Conservation (phyloP, 352 stramenopile species). For the Aphanomyces cochlioides region DNA sequence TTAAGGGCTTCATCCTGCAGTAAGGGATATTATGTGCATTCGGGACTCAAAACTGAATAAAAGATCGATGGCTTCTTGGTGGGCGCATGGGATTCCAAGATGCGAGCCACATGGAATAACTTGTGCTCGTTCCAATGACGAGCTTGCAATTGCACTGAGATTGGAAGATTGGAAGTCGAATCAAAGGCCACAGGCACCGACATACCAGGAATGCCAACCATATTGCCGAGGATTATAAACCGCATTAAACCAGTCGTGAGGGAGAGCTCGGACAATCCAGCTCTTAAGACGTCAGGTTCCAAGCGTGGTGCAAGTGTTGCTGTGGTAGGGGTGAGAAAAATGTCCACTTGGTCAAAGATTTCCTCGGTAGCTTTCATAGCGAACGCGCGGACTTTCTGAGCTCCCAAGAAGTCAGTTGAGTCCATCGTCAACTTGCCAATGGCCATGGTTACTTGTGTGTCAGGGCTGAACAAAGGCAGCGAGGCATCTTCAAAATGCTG, state of each 20-base stretch:
- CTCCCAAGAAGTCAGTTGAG: conserved; percentile 76
- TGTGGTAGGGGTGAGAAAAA: conserved; percentile 79
- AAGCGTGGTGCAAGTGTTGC: conserved; percentile 73
- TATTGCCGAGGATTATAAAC: conserved; percentile 83
- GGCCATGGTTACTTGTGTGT: conserved; percentile 70
- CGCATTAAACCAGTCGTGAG: conserved; percentile 50
- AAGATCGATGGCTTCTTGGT: too few relatives aligned
- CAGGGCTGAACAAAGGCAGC: conserved; percentile 57
- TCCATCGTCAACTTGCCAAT: conserved; percentile 65
- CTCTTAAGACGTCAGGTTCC: conserved; percentile 38
- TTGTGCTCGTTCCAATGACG: conserved; percentile 70
- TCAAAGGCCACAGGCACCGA: conserved; percentile 73
- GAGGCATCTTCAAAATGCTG: conserved; percentile 66
- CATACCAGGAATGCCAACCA: conserved; percentile 77
- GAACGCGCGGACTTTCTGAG: conserved; percentile 77
- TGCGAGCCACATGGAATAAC: conserved; percentile 60
- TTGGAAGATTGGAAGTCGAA: conserved; percentile 45
- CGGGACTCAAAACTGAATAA: too few relatives aligned
- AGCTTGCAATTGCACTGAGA: conserved; percentile 76
- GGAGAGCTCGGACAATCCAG: conserved; percentile 51
- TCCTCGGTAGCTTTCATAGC: conserved; percentile 61
- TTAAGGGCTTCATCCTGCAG: too few relatives aligned
- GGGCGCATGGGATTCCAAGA: conserved; percentile 15
- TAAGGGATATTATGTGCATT: too few relatives aligned
- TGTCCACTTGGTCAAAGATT: conserved; percentile 80